Conservation (phyloP, 257 asterid genomes). For the Eustoma russellianum region DNA sequence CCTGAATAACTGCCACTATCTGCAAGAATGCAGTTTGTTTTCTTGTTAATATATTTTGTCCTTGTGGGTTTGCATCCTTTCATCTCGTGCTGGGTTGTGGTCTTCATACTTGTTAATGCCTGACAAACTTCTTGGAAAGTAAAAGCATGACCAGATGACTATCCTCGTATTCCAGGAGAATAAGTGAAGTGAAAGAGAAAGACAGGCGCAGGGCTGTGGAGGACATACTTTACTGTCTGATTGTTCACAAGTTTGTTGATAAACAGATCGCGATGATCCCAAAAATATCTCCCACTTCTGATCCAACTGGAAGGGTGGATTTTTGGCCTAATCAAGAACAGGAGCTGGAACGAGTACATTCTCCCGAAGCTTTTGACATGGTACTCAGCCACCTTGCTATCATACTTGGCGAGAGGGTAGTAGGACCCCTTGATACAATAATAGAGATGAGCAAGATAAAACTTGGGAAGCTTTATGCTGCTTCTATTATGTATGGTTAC, state of each 20-base stretch:
- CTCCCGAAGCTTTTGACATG: constrained; percentile 92
- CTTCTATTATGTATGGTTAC: constrained; percentile 90
- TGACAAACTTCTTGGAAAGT: not conserved
- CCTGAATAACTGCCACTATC: too few relatives aligned
- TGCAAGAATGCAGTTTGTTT: too few relatives aligned
- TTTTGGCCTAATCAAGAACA: constrained; percentile 87
- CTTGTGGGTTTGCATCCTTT: too few relatives aligned
- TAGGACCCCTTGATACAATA: constrained; percentile 56
- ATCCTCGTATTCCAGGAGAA: constrained; percentile 60
- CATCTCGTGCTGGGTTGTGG: not conserved
- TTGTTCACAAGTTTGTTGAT: constrained; percentile 67
- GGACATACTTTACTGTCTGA: constrained; percentile 72
- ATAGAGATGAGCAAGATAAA: constrained; percentile 75
- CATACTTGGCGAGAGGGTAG: constrained; percentile 64
- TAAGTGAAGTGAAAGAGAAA: constrained; percentile 80
- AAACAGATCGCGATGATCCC: constrained; percentile 68
- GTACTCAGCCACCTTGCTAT: constrained; percentile 70
- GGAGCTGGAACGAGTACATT: constrained; percentile 73
- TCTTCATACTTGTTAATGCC: not conserved
- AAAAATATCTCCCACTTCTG: constrained; percentile 49
- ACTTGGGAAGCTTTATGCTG: constrained; percentile 94
- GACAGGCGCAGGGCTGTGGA: constrained; percentile 63
- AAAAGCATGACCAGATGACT: constrained; percentile 1
- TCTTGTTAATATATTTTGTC: too few relatives aligned
- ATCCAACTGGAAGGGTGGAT: constrained; percentile 72